Evolutionary conservation across 768 basidiomycete genomes (phyloP).

Genomic region (Phylloporus sp.): DNA sequence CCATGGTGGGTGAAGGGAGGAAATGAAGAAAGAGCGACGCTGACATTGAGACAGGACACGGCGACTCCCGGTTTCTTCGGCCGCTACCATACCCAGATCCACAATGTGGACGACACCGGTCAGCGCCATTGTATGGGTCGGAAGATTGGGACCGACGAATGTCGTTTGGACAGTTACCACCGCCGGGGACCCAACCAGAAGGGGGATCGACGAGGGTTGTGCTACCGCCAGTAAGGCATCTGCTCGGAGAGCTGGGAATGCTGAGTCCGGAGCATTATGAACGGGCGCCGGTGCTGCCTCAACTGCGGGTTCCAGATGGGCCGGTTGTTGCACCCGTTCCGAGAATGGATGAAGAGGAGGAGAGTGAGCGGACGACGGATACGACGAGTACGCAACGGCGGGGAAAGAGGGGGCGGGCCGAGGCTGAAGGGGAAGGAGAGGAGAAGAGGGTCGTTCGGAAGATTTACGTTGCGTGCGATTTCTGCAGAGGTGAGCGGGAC

Average conservation of each 20-base stretch:
- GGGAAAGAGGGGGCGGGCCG: constrained; percentile 18
- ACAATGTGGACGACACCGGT: constrained; percentile 22
- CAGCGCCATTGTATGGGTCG: constrained; percentile 22
- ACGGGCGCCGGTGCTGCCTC: constrained; percentile 24
- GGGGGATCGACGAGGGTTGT: constrained; percentile 21
- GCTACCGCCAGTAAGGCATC: constrained; percentile 25
- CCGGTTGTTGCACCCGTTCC: not conserved
- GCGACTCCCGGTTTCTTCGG: constrained; percentile 17
- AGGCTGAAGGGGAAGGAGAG: constrained; percentile 11
- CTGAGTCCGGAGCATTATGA: constrained; percentile 14
- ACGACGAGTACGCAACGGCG: constrained; percentile 3
- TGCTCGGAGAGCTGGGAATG: constrained; percentile 24
- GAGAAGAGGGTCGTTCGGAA: constrained; percentile 26
- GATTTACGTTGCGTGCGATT: constrained; percentile 61
- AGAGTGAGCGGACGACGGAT: constrained; percentile 11
- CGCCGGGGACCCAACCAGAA: constrained; percentile 10
- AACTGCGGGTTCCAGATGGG: constrained; percentile 26
- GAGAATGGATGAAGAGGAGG: constrained; percentile 12
- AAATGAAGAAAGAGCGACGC: not conserved
- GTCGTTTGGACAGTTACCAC: constrained; percentile 21
- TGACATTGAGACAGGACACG: constrained; percentile 16
- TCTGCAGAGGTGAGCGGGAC: constrained; percentile 59
- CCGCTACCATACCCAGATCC: constrained; percentile 17
- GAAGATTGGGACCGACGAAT: constrained; percentile 21
- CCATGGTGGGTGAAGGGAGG: constrained; percentile 16